Base-by-base conservation (phyloP, 306 rosid species). In the Casuarina equisetifolia region DNA sequence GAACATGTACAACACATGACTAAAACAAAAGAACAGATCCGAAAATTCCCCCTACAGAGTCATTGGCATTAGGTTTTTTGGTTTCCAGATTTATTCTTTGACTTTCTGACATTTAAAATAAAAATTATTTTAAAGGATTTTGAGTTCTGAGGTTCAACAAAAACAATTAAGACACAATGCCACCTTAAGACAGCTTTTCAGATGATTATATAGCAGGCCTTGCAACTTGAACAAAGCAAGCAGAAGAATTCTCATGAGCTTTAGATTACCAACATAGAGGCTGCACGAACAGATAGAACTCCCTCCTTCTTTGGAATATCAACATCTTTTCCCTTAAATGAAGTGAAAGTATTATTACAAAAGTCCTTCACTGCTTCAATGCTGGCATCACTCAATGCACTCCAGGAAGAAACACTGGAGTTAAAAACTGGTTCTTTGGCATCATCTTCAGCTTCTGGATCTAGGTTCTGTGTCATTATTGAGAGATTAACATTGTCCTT, bases 261-360 rank as follows among this genome's bases (percentile, higher is more conserved):
- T 50, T 74, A 73, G 59, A 70, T 86, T 91, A 93, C 98, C 97
- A 95, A 86, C 98, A 95, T 92, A 6, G 97, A 90, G 62, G 98
- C 97, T 44, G 98, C 97, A 69, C 98, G 97, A 74, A 74, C 88
- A 78, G 98, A 90, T 39, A 95, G 83, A 81, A 80, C 82, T 81
- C 98, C 90, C 59, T 88, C 85, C 84, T 86, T 87, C 87, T 91
- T 92, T 20, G 89, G 82, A 73, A 83, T 76, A 76, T 84, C 90
- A 19, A 82, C 46, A 73, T 78, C 54, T 81, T 88, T 92, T 74
- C 89, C 92, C 80, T 88, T 95, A 61, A 90, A 75, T 46, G 88
- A 67, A 40, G 88, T 77, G 72, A 93, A 91, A 73, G 97, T 74
- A 6, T 83, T 68, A 63, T 87, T 84, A 67, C 74, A 85, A 69